Evolutionary conservation across 2,329 filamentous ascomycete species (phyloP), one percentile per base, ranked within the genome.

Genomic region (Aureobasidium sp.): DNA sequence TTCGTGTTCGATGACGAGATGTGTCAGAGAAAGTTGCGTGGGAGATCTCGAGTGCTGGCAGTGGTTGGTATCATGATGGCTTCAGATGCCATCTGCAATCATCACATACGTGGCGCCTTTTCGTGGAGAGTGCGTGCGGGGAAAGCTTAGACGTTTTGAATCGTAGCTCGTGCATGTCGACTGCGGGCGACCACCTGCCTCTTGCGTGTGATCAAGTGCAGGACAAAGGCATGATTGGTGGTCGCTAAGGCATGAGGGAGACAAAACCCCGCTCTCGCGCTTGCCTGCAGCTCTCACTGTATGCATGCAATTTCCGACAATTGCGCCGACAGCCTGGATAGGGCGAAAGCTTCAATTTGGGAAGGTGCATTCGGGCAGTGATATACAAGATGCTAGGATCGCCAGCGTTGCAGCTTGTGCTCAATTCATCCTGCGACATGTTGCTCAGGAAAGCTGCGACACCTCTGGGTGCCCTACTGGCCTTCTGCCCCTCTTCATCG

Each of bases 211-310:
- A 60, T 36, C 57, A 39, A 34, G 20, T 60, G 57, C 44, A 60
- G 24, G 34, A 60, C 57, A 60, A 60, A 60, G 57, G 57, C 32
- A 20, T 51, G 44, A 60, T 51, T 60, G 46, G 57, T n/a, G 24
- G 34, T 50, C 32, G 32, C 3, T n/a, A 43, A 51, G 36, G 44
- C 26, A 46, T 32, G 57, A 26, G n/a, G 34, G 51, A 51, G 44
- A 43, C 57, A 60, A 60, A 60, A 60, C 44, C 8, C 57, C 36
- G 57, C 57, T 51, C 24, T 27, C 17, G 26, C 53, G 20, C 41
- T 17, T 60, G n/a, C 26, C 10, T 51, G 46, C 46, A 50, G 39
- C 32, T 47, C 15, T 20, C 36, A 55, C 32, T 55, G 51, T 10
- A 59, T 59, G 55, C 55, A 39, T 39, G 43, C 15, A 59, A 48